A percentile compares a stretch with the other conserved stretches of the same genome.
phyloP scores from a whole-genome alignment of 1,139 yeast genomes.

The Yamadazyma kanchanaburiensis region DNA sequence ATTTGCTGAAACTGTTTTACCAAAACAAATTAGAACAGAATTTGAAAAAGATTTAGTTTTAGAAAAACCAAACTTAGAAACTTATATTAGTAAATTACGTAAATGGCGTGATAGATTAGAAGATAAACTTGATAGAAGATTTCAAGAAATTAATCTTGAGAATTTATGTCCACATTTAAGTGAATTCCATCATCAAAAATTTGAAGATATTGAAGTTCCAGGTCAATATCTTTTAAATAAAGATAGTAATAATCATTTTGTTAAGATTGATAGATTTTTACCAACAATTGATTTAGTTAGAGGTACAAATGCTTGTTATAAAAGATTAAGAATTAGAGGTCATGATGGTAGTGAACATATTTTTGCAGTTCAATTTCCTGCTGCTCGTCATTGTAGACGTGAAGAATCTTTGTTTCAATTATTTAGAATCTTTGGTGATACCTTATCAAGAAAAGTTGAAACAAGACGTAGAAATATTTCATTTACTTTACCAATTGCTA shows the following conservation, averaged over 20 bases:
- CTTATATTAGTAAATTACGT: constrained; percentile 77
- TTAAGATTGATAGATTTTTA: constrained; percentile 88
- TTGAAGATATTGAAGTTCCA: constrained; percentile 96
- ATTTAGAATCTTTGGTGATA: constrained; percentile 83
- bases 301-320: constrained; percentile 90
- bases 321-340: constrained; percentile 86
- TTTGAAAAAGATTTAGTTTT: constrained; percentile 89
- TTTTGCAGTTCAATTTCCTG: constrained; percentile 96
- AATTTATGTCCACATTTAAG: constrained; percentile 91
- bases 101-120: constrained; percentile 94
- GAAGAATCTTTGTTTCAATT: constrained; percentile 93
- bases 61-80: constrained; percentile 85
- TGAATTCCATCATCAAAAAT: constrained; percentile 96
- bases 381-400: constrained; percentile 95
- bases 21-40: constrained; percentile 84
- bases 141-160: constrained; percentile 77
- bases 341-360: constrained; percentile 90
- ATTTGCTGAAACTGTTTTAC: constrained; percentile 91
- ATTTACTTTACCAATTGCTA: constrained; percentile 87
- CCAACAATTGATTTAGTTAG: constrained; percentile 87
- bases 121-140: constrained; percentile 82
- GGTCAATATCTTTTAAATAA: constrained; percentile 88
- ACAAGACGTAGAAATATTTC: constrained; percentile 81
- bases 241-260: constrained; percentile 82
- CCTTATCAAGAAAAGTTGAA: constrained; percentile 77